A percentile compares a stretch with the other conserved stretches of the same genome.
Conservation (phyloP, 805 yeast species). For the Metschnikowia colocasiae region DNA sequence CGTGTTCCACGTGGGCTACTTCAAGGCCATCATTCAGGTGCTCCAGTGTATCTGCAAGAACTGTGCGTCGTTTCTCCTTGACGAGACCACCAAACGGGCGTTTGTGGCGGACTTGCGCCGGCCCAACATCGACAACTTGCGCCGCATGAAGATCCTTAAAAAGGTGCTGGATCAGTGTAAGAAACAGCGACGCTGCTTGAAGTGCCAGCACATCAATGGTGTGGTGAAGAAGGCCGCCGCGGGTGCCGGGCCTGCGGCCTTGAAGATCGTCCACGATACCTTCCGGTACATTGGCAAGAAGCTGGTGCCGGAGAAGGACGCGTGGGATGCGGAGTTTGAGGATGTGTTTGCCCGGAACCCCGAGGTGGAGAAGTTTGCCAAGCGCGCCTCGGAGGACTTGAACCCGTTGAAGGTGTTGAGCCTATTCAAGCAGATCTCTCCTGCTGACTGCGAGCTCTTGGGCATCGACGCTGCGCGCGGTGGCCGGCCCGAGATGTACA, state of each 20-base stretch:
- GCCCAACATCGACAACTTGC: constrained; percentile 84
- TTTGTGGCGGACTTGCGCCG: constrained; percentile 77
- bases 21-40: constrained; percentile 84
- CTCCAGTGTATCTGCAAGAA: constrained; percentile 87
- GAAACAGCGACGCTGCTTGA: constrained; percentile 85
- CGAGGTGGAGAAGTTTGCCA: constrained; percentile 81
- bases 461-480: constrained; percentile 86
- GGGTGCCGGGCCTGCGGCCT: constrained; percentile 88
- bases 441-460: constrained; percentile 85
- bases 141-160: constrained; percentile 86
- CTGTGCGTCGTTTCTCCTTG: constrained; percentile 75
- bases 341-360: constrained; percentile 73
- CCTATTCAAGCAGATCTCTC: constrained; percentile 78
- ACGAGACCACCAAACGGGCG: constrained; percentile 64
- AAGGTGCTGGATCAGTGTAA: constrained; percentile 87
- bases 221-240: constrained; percentile 95
- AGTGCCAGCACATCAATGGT: constrained; percentile 88
- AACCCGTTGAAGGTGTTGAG: constrained; percentile 88
- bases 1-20: constrained; percentile 96
- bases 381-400: constrained; percentile 86
- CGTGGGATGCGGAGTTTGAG: constrained; percentile 85
- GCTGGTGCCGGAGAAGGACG: constrained; percentile 73
- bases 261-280: constrained; percentile 92
- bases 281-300: constrained; percentile 95
- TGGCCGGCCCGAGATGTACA: constrained; percentile 93